Percentiles rank a stretch among this genome's conserved stretches.
Evolutionary conservation across 371 early-diverging fungal species (phyloP).

Genomic region (Saksenaea oblongispora): DNA sequence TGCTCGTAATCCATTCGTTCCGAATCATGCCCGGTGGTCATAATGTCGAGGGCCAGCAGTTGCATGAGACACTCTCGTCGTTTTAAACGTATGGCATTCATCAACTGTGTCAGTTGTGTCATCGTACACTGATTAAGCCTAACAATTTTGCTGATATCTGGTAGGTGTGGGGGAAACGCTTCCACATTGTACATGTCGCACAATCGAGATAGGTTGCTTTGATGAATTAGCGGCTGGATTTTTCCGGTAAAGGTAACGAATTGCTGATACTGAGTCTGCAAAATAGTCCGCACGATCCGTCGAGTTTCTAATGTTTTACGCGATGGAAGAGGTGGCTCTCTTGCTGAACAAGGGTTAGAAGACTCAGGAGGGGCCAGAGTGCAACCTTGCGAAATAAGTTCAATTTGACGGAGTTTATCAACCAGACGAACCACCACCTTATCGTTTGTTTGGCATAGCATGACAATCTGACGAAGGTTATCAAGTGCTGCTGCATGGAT

Average conservation of each 20-base stretch:
- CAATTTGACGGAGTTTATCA: slow-evolving; percentile 16
- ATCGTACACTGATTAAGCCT: neutral
- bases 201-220: slow-evolving; percentile 28
- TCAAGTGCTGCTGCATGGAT: slow-evolving; percentile 32
- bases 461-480: slow-evolving; percentile 29
- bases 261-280: slow-evolving; percentile 20
- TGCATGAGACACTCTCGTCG: slow-evolving; percentile 44
- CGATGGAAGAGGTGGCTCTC: slow-evolving; percentile 2
- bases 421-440: slow-evolving; percentile 12
- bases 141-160: neutral
- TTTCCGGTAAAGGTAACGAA: slow-evolving; percentile 14
- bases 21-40: slow-evolving; percentile 36
- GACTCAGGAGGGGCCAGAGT: slow-evolving; percentile 17
- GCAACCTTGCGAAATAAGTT: slow-evolving; percentile 22
- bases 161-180: slow-evolving; percentile 2
- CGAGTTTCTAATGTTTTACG: slow-evolving; percentile 14
- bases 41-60: slow-evolving; percentile 43
- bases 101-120: slow-evolving; percentile 20
- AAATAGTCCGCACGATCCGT: neutral
- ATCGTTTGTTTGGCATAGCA: slow-evolving; percentile 35
- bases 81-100: slow-evolving; percentile 28
- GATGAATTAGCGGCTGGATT: slow-evolving; percentile 31
- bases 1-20: slow-evolving; percentile 32
- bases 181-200: slow-evolving; percentile 46
- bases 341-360: neutral